Percentiles rank a stretch among this genome's conserved stretches.
Evolutionary conservation across 371 early-diverging fungal genomes (phyloP).

Genomic region (Rhizopus stolonifer): DNA sequence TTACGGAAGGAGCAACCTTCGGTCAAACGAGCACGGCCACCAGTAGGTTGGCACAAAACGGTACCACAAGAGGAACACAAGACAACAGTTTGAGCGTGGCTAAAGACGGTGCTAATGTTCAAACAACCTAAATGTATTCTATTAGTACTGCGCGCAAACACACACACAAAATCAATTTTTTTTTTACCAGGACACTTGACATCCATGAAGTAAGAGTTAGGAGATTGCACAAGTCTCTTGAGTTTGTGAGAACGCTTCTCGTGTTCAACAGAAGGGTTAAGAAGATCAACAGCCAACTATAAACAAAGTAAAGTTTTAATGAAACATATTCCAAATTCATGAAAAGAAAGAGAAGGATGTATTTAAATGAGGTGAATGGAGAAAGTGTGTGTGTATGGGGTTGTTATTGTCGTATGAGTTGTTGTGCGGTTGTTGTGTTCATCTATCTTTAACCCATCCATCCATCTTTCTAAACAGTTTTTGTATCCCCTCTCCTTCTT

Average conservation of each 20-base stretch:
- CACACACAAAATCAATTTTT: no score
- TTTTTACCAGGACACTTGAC: slow-evolving; percentile 98
- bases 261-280: slow-evolving; percentile 93
- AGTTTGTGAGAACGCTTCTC: slow-evolving; percentile 97
- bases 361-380: background rate
- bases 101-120: slow-evolving; percentile 96
- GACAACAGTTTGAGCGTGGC: slow-evolving; percentile 98
- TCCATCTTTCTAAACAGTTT: slow-evolving; percentile 6
- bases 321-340: no score
- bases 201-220: slow-evolving; percentile 99
- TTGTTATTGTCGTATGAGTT: background rate
- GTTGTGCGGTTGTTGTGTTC: background rate
- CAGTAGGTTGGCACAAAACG: slow-evolving; percentile 98
- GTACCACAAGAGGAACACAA: slow-evolving; percentile 93
- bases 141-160: background rate
- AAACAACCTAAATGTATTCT: slow-evolving; percentile 74
- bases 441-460: slow-evolving; percentile 11
- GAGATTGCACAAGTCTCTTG: slow-evolving; percentile 98
- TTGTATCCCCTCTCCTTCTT: background rate
- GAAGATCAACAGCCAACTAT: slow-evolving; percentile 97
- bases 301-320: slow-evolving; percentile 3
- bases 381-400: background rate
- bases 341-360: background rate
- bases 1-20: slow-evolving; percentile 57
- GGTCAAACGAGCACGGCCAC: slow-evolving; percentile 97